These are phyloP conservation scores for Aspergillus eucalypticola DNA, from an alignment of 2,329 filamentous ascomycete genomes.

Conservation along the genomic window DNA sequence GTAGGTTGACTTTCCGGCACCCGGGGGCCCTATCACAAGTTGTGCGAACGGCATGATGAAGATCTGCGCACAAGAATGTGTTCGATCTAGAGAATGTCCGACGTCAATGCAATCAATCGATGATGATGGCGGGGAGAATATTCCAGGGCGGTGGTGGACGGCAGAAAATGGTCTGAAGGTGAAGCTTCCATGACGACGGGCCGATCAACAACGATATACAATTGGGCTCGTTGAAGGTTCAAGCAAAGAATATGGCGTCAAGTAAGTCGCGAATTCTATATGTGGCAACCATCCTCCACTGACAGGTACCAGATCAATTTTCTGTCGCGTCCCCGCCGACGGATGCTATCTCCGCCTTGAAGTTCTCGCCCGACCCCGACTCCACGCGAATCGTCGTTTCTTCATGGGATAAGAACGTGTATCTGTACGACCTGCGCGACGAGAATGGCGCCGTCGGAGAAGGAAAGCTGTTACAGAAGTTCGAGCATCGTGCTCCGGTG, in stretches of 20 bases:
- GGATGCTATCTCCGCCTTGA: constrained; percentile 83
- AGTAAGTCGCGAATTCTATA: constrained; percentile 34
- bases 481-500: constrained; percentile 80
- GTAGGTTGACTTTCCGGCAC: constrained; percentile 94
- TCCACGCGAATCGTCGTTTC: constrained; percentile 82
- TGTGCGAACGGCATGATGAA: constrained; percentile 64
- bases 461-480: constrained; percentile 68
- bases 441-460: constrained; percentile 56
- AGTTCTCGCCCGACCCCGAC: constrained; percentile 75
- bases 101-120: neutral
- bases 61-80: neutral
- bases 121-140: constrained; percentile 29
- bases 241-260: constrained; percentile 41
- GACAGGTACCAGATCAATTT: constrained; percentile 62
- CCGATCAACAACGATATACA: constrained; percentile 24
- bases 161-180: constrained; percentile 35
- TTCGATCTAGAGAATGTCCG: neutral
- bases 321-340: constrained; percentile 78
- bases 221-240: constrained; percentile 11
- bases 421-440: constrained; percentile 75
- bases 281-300: neutral
- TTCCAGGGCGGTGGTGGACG: constrained; percentile 28
- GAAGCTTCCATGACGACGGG: constrained; percentile 28
- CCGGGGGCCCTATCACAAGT: constrained; percentile 89
- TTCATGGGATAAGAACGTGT: constrained; percentile 91